Conservation (phyloP, 1,284 basidiomycete species). For the Melampsora americana region DNA sequence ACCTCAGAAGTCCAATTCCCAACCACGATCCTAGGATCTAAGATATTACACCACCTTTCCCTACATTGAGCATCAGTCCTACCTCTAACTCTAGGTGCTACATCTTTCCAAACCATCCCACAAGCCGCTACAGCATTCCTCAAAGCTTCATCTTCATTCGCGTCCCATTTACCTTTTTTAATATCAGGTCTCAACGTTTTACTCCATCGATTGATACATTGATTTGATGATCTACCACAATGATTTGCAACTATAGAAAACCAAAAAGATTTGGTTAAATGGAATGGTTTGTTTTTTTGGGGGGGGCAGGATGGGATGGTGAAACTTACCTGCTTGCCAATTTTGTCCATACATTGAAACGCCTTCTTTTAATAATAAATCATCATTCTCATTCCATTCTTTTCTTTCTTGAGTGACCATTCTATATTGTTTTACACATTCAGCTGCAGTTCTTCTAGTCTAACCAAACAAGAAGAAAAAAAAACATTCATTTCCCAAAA, state of each 20-base stretch:
- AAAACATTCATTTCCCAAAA: too few species aligned
- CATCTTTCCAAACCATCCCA: conserved; percentile 42
- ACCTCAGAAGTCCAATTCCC: conserved; percentile 34
- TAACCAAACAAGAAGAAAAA: background rate
- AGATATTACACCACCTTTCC: conserved; percentile 40
- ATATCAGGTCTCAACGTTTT: conserved; percentile 45
- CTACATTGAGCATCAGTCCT: conserved; percentile 38
- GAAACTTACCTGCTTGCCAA: conserved; percentile 46
- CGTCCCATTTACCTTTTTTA: conserved; percentile 45
- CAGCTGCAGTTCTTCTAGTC: conserved; percentile 43
- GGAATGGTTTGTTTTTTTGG: too few species aligned
- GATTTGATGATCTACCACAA: conserved; percentile 43
- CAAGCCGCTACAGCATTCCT: conserved; percentile 30
- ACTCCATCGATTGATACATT: conserved; percentile 48
- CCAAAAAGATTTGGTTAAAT: too few species aligned
- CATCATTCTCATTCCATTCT: conserved; percentile 47
- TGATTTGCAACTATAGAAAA: conserved; percentile 41
- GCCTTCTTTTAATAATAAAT: conserved; percentile 45
- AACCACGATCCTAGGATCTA: conserved; percentile 33
- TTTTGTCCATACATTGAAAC: conserved; percentile 47
- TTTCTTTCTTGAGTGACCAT: conserved; percentile 20
- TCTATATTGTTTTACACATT: conserved; percentile 46
- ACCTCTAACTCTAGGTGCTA: conserved; percentile 28
- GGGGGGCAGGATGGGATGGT: conserved; percentile 4
- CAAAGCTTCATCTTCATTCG: conserved; percentile 44